A percentile compares a stretch with the other conserved stretches of the same genome.
phyloP scores from a whole-genome alignment of 352 stramenopile species.

The Globisporangium acanthophoron region DNA sequence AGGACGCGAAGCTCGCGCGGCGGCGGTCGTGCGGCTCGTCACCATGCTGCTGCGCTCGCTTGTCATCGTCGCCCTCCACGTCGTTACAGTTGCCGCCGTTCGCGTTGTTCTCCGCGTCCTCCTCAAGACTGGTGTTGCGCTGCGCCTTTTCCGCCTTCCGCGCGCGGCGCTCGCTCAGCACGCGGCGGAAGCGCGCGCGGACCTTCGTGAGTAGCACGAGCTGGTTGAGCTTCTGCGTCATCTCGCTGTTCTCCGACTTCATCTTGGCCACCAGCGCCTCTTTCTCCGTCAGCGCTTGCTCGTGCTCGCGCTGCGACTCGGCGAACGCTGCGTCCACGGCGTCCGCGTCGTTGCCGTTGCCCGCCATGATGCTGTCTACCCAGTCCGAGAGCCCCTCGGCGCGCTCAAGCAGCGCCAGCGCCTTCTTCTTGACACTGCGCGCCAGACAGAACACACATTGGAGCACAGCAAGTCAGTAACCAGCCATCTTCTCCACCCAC shows the following conservation, averaged over 20 bases:
- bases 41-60: background rate
- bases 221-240: conserved; percentile 60
- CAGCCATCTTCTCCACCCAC: background rate
- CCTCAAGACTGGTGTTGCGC: conserved; percentile 9
- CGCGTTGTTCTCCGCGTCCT: conserved; percentile 2
- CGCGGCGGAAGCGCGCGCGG: conserved; percentile 37
- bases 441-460: background rate
- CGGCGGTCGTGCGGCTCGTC: background rate
- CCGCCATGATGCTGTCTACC: conserved; percentile 35
- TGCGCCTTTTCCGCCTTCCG: conserved; percentile 33
- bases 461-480: background rate
- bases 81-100: conserved; percentile 13
- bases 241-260: conserved; percentile 49
- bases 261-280: conserved; percentile 55
- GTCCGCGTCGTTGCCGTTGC: conserved; percentile 19
- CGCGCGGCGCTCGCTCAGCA: conserved; percentile 41
- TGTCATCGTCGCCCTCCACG: conserved; percentile 6
- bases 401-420: conserved; percentile 65
- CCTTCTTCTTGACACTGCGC: conserved; percentile 62
- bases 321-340: conserved; percentile 39
- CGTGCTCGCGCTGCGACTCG: conserved; percentile 34
- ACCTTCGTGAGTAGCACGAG: conserved; percentile 54
- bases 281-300: conserved; percentile 45
- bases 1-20: background rate
- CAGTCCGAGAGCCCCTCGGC: conserved; percentile 68